Evolutionary conservation across 1,139 yeast genomes (phyloP), one percentile per base, ranked within the genome.

Genomic region (Candida pseudoviswanathii): DNA sequence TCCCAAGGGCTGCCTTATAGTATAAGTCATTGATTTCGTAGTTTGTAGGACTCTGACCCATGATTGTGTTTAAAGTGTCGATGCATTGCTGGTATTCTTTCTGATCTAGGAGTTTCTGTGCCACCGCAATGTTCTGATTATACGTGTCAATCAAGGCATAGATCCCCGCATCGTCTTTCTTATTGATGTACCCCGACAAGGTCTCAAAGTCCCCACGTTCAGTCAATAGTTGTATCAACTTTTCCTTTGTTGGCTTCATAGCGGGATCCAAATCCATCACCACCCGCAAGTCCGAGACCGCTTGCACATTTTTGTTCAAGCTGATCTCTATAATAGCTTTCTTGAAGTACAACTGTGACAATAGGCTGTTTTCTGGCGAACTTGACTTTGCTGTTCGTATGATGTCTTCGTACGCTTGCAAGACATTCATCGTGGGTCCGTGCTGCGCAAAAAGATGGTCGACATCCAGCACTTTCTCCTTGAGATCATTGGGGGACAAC

Each of bases 291-390:
- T 80, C 84, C 2, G 61, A 61, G 8, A 81, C 68, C 0, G 87
- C 85, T 33, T 67, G 66, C 5, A 59, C 51, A 26, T 78, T 84
- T 54, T 74, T 77, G 41, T 78, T 76, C 54, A 83, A 59, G 34
- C 77, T 71, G 51, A 80, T 65, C 51, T 81, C 83, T 5, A 82
- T 75, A 48, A 81, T 63, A 0, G 85, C 86, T 54, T 78, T 78
- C 58, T 80, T 81, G 59, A 75, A 80, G 56, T 77, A 73, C 3
- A 80, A 63, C 51, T 73, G 80, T 0, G 79, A 64, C 40, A 66
- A 52, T 25, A 26, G 5, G n/a, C 43, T 53, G 52, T 5, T 43
- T 44, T 16, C 33, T 10, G 31, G 4, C 43, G 21, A 50, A 36
- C 44, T 5, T 24, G 27, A 8, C n/a, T 42, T 42, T 8, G 29